Conservation (phyloP, 2,329 filamentous ascomycete species). For the Pseudogymnoascus sp. region DNA sequence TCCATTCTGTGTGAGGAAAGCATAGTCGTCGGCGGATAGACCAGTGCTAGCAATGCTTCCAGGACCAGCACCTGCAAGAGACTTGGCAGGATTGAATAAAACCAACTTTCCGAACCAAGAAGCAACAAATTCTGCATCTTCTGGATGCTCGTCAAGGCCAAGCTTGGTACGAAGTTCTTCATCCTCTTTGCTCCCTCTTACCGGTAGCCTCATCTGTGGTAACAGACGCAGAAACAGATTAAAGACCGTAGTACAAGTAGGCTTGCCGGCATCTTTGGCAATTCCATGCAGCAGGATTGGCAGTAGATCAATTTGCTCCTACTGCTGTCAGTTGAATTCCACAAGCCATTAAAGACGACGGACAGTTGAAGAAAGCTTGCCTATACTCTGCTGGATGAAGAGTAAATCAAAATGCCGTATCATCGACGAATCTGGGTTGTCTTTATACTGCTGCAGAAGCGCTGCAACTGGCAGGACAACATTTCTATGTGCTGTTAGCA, state of each 20-base stretch:
- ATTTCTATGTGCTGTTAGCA: slow-evolving; percentile 27
- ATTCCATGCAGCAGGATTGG: slow-evolving; percentile 62
- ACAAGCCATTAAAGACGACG: slow-evolving; percentile 31
- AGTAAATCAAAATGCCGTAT: slow-evolving; percentile 82
- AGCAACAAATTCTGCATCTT: slow-evolving; percentile 68
- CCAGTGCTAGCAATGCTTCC: slow-evolving; percentile 38
- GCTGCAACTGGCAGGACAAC: slow-evolving; percentile 76
- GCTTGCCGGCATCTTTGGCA: slow-evolving; percentile 47
- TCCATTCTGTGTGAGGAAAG: slow-evolving; percentile 57
- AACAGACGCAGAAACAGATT: slow-evolving; percentile 74
- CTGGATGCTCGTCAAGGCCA: slow-evolving; percentile 50
- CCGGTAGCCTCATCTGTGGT: slow-evolving; percentile 61
- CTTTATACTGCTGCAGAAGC: slow-evolving; percentile 83
- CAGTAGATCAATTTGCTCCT: slow-evolving; percentile 65
- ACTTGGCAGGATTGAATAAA: slow-evolving; percentile 41
- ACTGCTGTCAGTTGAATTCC: slow-evolving; percentile 23
- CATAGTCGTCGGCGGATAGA: slow-evolving; percentile 55
- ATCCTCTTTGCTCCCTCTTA: slow-evolving; percentile 73
- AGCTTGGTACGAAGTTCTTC: slow-evolving; percentile 55
- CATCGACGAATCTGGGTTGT: slow-evolving; percentile 56
- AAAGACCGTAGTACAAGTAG: slow-evolving; percentile 58
- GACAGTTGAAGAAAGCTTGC: slow-evolving; percentile 44
- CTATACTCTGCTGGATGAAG: slow-evolving; percentile 79
- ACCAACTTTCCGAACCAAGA: slow-evolving; percentile 71
- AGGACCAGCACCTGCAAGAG: background rate